These are phyloP conservation scores for Plasmodium malariae DNA, from an alignment of 169 alveolate species.

Conservation along the genomic window DNA sequence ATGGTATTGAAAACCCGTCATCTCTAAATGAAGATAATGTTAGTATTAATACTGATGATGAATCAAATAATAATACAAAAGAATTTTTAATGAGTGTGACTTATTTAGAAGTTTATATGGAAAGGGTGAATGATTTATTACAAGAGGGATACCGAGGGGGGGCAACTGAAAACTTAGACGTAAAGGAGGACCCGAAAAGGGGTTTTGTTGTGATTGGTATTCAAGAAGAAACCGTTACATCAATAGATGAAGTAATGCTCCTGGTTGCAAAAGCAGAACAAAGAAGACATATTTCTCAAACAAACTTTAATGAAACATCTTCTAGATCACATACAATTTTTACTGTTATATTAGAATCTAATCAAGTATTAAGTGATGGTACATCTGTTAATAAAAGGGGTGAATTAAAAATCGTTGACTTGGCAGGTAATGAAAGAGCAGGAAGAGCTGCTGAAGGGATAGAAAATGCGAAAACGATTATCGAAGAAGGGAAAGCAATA, in stretches of 20 bases:
- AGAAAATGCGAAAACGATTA: slow-evolving; percentile 81
- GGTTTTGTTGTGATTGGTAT: slow-evolving; percentile 89
- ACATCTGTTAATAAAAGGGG: slow-evolving; percentile 83
- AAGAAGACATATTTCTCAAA: slow-evolving; percentile 87
- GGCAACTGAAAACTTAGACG: slow-evolving; percentile 84
- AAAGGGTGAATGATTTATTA: slow-evolving; percentile 89
- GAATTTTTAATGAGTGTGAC: slow-evolving; percentile 88
- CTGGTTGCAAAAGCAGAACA: slow-evolving; percentile 86
- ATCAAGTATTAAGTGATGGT: slow-evolving; percentile 81
- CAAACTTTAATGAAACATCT: slow-evolving; percentile 89
- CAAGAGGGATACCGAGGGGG: slow-evolving; percentile 86
- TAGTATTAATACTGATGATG: slow-evolving; percentile 81
- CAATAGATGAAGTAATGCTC: slow-evolving; percentile 87
- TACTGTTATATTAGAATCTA: slow-evolving; percentile 83
- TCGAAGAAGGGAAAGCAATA: slow-evolving; percentile 86
- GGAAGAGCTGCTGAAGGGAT: slow-evolving; percentile 86
- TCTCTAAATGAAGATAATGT: slow-evolving; percentile 81
- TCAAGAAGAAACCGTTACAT: slow-evolving; percentile 86
- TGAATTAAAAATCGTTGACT: slow-evolving; percentile 83
- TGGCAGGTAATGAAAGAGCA: slow-evolving; percentile 87
- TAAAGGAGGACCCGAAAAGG: slow-evolving; percentile 90
- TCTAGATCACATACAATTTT: slow-evolving; percentile 90
- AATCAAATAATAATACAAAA: slow-evolving; percentile 83
- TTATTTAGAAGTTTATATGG: slow-evolving; percentile 90
- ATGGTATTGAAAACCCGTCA: slow-evolving; percentile 84